phyloP scores from a whole-genome alignment of 2,329 filamentous ascomycete species.

The Shiraia sp. region DNA sequence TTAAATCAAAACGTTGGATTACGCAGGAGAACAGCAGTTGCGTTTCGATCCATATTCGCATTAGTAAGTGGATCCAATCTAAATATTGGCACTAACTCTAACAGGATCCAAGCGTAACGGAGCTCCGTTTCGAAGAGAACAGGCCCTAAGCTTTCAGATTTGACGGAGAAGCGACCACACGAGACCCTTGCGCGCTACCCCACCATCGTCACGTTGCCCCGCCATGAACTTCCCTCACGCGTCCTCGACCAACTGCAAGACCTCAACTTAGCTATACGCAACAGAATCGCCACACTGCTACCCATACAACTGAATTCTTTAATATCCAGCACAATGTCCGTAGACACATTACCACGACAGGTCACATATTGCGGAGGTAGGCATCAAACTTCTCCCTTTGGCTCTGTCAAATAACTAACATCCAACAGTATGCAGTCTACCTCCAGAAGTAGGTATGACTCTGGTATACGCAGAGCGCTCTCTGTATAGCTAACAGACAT shows the following conservation, averaged over 20 bases:
- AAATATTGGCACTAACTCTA: no score
- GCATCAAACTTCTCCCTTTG: not conserved
- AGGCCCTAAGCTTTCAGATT: no score
- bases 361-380: constrained; percentile 66
- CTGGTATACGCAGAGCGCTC: constrained; percentile 9
- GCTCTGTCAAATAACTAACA: constrained; percentile 21
- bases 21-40: no score
- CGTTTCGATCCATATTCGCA: no score
- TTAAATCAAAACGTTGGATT: no score
- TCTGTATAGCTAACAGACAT: constrained; percentile 11
- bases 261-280: not conserved
- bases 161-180: no score
- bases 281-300: constrained; percentile 1
- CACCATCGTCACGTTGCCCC: constrained; percentile 7
- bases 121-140: no score
- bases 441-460: constrained; percentile 65
- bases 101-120: no score
- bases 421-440: constrained; percentile 63
- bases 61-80: no score
- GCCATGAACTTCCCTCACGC: constrained; percentile 14
- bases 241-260: constrained; percentile 10
- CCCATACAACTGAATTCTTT: not conserved
- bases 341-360: constrained; percentile 53
- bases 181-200: constrained; percentile 4
- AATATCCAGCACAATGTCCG: constrained; percentile 21